Conservation (phyloP, 108 stramenopile species). For the Nitzschia palea region DNA sequence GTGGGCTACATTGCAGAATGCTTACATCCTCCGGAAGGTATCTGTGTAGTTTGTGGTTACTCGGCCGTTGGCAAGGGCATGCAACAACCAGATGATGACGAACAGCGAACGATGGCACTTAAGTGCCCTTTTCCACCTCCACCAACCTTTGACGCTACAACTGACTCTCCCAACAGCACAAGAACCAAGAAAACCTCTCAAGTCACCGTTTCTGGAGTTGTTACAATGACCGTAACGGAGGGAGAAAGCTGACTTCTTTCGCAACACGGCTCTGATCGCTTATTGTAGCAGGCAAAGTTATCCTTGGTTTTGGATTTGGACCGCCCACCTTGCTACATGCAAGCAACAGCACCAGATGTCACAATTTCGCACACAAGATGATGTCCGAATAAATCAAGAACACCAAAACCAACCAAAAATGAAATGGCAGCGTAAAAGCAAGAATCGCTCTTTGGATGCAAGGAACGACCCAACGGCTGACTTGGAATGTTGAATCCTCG, state of each 20-base stretch:
- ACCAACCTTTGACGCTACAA: no score
- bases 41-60: conserved; percentile 83
- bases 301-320: conserved; percentile 86
- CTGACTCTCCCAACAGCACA: no score
- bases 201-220: conserved; percentile 75
- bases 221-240: conserved; percentile 64
- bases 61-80: background rate
- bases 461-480: conserved; percentile 56
- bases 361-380: conserved; percentile 42
- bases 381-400: no score
- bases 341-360: conserved; percentile 66
- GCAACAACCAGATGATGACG: conserved; percentile 1
- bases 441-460: conserved; percentile 57
- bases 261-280: conserved; percentile 38
- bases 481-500: conserved; percentile 64
- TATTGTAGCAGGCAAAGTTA: conserved; percentile 48
- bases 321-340: conserved; percentile 87
- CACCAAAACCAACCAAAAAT: conserved; percentile 14
- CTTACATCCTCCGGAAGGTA: conserved; percentile 62
- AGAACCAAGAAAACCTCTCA: conserved; percentile 56
- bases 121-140: no score
- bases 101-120: no score
- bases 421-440: conserved; percentile 76
- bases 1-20: conserved; percentile 65
- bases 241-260: conserved; percentile 60